Percentiles rank a stretch among this genome's conserved stretches.
These are phyloP conservation scores for Cephalotrichum gorgonifer DNA, from an alignment of 2,329 filamentous ascomycete species.

Conservation along the genomic window DNA sequence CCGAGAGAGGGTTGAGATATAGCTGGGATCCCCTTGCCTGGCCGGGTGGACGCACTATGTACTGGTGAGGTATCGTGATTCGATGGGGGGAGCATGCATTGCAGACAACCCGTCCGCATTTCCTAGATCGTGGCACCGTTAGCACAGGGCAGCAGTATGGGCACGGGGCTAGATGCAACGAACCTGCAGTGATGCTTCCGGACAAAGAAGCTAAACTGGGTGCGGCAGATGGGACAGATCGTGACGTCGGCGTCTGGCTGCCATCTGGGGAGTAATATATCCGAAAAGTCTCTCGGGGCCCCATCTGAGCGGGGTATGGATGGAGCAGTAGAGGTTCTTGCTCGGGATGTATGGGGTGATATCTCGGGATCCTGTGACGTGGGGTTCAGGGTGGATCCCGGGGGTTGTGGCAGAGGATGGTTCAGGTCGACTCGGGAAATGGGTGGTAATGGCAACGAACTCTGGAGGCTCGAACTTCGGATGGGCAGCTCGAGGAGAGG, in stretches of 20 bases:
- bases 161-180: constrained; percentile 14
- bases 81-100: constrained; percentile 82
- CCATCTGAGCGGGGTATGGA: not conserved
- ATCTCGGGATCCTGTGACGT: not conserved
- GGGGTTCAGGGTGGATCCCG: not conserved
- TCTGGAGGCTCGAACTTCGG: constrained; percentile 1
- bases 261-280: constrained; percentile 63
- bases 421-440: not conserved
- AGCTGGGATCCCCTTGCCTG: constrained; percentile 1
- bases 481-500: not conserved
- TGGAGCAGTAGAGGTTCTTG: not conserved
- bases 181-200: constrained; percentile 89
- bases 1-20: not conserved
- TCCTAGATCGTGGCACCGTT: constrained; percentile 33
- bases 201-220: constrained; percentile 73
- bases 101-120: constrained; percentile 90
- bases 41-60: constrained; percentile 71
- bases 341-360: not conserved
- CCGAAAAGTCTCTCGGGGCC: constrained; percentile 13
- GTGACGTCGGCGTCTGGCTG: constrained; percentile 78
- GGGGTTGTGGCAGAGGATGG: not conserved
- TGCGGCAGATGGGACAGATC: constrained; percentile 73
- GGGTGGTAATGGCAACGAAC: not conserved
- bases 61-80: constrained; percentile 89
- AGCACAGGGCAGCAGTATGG: not conserved